These are phyloP conservation scores for Flaveria brownii DNA, from an alignment of 129 eudicot species.

Conservation along the genomic window DNA sequence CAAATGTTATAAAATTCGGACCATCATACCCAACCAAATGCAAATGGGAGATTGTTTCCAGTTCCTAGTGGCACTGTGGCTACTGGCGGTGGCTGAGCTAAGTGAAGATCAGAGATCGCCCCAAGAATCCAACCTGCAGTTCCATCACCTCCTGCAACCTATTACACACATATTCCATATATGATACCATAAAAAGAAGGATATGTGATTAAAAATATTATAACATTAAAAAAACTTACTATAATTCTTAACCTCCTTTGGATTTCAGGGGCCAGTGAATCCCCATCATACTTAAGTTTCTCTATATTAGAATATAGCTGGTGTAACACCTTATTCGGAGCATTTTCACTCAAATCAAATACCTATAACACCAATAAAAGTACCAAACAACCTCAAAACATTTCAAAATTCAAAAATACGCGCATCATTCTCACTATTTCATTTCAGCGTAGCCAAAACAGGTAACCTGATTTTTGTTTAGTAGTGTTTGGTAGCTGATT, in stretches of 20 bases:
- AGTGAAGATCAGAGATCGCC: slow-evolving; percentile 66
- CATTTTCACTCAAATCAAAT: slow-evolving; percentile 63
- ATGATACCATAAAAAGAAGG: background rate
- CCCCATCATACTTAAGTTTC: slow-evolving; percentile 64
- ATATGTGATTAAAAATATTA: background rate
- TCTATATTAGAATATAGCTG: slow-evolving; percentile 60
- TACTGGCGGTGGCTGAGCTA: slow-evolving; percentile 74
- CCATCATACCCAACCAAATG: slow-evolving; percentile 92
- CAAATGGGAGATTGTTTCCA: slow-evolving; percentile 85
- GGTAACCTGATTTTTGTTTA: slow-evolving; percentile 69
- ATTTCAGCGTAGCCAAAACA: background rate
- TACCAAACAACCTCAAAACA: slow-evolving; percentile 12
- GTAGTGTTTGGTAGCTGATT: slow-evolving; percentile 49
- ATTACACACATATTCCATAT: slow-evolving; percentile 13
- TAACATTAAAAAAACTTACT: slow-evolving; percentile 32
- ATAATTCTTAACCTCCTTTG: slow-evolving; percentile 54
- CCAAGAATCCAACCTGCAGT: slow-evolving; percentile 97
- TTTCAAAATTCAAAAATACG: slow-evolving; percentile 9
- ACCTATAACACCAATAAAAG: slow-evolving; percentile 47
- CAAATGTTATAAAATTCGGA: background rate
- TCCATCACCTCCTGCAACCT: slow-evolving; percentile 99
- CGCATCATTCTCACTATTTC: background rate
- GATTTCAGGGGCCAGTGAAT: slow-evolving; percentile 54
- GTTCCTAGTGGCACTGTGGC: slow-evolving; percentile 94
- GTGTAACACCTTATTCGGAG: slow-evolving; percentile 66